Evolutionary conservation across 345 rosid genomes (phyloP).

Genomic region (Raphanus raphanistrum): DNA sequence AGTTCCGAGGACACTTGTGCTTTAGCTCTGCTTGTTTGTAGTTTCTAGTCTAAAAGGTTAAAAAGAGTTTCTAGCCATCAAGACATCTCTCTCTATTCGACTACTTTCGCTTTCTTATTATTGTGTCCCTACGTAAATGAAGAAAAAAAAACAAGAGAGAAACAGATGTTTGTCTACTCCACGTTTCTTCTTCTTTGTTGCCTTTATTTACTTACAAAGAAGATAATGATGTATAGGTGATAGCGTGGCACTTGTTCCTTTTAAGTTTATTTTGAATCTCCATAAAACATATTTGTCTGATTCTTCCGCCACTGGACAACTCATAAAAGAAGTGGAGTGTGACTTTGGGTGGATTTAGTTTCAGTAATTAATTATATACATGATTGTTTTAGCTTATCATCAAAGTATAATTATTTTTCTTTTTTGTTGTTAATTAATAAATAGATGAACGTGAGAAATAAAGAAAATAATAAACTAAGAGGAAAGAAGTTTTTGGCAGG

Average conservation of each 20-base stretch:
- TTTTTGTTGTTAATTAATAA: background rate
- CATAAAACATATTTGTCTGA: background rate
- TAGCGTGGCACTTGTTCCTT: conserved; percentile 5
- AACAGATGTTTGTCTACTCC: conserved; percentile 10
- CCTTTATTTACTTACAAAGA: background rate
- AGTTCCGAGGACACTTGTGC: background rate
- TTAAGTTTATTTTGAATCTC: background rate
- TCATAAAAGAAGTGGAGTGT: background rate
- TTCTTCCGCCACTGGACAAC: background rate
- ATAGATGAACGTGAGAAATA: background rate
- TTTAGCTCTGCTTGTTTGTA: background rate
- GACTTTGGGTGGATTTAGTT: background rate
- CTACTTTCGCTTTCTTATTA: background rate
- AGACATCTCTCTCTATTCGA: conserved; percentile 4
- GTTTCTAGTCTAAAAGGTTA: too few relatives aligned
- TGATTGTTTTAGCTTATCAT: background rate
- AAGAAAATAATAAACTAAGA: background rate
- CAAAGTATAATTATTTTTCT: background rate
- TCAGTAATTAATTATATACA: background rate
- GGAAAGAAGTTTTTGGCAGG: background rate
- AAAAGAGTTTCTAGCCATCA: too few relatives aligned
- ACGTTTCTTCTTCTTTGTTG: conserved; percentile 27
- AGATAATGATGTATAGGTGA: background rate
- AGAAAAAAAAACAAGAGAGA: background rate
- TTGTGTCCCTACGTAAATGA: background rate